Evolutionary conservation across 352 stramenopile species (phyloP).

Genomic region (Peronosclerospora sorghi): DNA sequence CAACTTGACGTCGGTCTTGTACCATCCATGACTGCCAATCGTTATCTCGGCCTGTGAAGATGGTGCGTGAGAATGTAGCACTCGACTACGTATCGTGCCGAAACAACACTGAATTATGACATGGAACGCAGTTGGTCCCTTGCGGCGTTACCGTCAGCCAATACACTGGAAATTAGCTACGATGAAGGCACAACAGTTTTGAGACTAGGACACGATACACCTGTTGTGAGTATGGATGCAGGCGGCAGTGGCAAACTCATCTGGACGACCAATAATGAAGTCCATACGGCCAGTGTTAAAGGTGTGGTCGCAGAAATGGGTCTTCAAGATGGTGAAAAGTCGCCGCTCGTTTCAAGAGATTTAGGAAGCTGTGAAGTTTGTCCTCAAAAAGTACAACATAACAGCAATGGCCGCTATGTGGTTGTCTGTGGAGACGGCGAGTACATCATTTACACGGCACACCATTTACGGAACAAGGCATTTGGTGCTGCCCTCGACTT

Average conservation of each 20-base stretch:
- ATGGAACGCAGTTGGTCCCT: slow-evolving; percentile 97
- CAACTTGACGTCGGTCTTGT: slow-evolving; percentile 96
- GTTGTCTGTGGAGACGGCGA: slow-evolving; percentile 98
- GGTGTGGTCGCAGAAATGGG: slow-evolving; percentile 66
- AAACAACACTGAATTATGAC: slow-evolving; percentile 99
- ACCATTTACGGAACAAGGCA: slow-evolving; percentile 91
- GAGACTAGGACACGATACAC: slow-evolving; percentile 95
- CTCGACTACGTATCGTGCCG: slow-evolving; percentile 90
- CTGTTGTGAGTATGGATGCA: slow-evolving; percentile 96
- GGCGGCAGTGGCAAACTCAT: slow-evolving; percentile 91
- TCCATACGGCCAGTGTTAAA: slow-evolving; percentile 91
- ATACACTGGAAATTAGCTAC: slow-evolving; percentile 92
- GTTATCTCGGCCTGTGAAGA: slow-evolving; percentile 97
- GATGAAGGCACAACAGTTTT: slow-evolving; percentile 93
- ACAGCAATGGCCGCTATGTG: slow-evolving; percentile 98
- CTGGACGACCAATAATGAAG: slow-evolving; percentile 97
- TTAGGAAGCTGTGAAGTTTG: slow-evolving; percentile 97
- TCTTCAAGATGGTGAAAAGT: slow-evolving; percentile 83
- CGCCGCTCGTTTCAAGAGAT: slow-evolving; percentile 81
- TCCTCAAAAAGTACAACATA: slow-evolving; percentile 95
- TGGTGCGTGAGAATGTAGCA: slow-evolving; percentile 91
- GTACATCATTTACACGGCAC: slow-evolving; percentile 99
- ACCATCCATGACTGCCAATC: slow-evolving; percentile 97
- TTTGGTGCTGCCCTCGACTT: slow-evolving; percentile 98
- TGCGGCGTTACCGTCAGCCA: slow-evolving; percentile 65